Percentiles rank a stretch among this genome's conserved stretches.
Conservation (phyloP, 257 asterid genomes). For the Solanum lignicaule region DNA sequence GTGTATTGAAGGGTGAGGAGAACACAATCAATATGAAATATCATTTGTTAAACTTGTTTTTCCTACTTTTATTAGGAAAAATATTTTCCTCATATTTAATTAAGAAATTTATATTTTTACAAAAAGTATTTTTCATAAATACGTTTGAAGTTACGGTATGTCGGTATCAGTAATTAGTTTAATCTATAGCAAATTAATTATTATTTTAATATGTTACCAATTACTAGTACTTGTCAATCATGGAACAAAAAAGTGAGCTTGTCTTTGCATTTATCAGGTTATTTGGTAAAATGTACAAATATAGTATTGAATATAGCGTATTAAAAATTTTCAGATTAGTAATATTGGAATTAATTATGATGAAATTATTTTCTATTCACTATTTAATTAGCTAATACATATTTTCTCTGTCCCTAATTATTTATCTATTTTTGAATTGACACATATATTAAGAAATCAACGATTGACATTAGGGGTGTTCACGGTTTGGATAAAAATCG, state of each 20-base stretch:
- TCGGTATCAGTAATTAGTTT: background rate
- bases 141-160: no score
- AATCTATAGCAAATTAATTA: background rate
- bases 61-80: no score
- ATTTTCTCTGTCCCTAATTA: fast-evolving
- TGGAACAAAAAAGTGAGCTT: background rate
- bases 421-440: no score
- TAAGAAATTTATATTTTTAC: no score
- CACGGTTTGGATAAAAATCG: no score
- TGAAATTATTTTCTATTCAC: background rate
- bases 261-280: background rate
- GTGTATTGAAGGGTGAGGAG: background rate
- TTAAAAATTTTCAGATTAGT: background rate
- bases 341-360: background rate
- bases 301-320: no score
- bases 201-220: background rate
- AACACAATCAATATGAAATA: background rate
- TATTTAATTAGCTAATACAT: background rate
- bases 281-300: no score
- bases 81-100: no score
- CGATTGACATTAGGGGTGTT: no score
- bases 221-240: background rate
- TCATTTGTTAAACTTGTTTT: no score
- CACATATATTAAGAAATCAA: no score
- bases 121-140: no score